Percentiles rank a stretch among this genome's conserved stretches.
These are phyloP conservation scores for Apiospora aurea DNA, from an alignment of 2,329 filamentous ascomycete genomes.

Conservation along the genomic window DNA sequence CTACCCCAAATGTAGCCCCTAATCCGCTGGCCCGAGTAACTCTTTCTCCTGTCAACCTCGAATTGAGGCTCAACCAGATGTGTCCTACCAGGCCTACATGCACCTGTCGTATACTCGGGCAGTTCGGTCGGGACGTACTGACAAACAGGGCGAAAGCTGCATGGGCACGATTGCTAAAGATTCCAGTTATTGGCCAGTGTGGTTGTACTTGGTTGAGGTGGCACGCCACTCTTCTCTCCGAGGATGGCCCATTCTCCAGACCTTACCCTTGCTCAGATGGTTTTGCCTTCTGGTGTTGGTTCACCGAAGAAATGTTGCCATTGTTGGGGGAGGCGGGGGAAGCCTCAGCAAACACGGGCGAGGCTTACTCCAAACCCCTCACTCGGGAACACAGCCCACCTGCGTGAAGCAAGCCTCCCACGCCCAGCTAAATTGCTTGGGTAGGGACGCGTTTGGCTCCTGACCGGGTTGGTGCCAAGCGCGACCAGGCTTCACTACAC, in stretches of 20 bases:
- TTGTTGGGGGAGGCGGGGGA: neutral
- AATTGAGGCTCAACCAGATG: neutral
- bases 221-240: neutral
- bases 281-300: neutral
- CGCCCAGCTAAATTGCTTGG: neutral
- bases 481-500: neutral
- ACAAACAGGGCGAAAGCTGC: neutral
- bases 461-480: neutral
- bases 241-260: neutral
- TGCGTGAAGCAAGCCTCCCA: neutral
- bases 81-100: neutral
- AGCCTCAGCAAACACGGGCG: constrained; percentile 4
- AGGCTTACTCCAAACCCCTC: constrained; percentile 1
- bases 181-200: neutral
- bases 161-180: neutral
- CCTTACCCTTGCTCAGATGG: neutral
- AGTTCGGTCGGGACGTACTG: neutral
- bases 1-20: neutral
- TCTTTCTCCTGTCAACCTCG: neutral
- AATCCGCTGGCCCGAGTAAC: neutral
- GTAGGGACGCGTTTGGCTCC: neutral
- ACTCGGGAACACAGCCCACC: neutral
- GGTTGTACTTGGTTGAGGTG: constrained; percentile 3
- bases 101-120: neutral
- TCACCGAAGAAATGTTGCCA: neutral